phyloP scores from a whole-genome alignment of 2,329 filamentous ascomycete species.

The Coniella vitis region DNA sequence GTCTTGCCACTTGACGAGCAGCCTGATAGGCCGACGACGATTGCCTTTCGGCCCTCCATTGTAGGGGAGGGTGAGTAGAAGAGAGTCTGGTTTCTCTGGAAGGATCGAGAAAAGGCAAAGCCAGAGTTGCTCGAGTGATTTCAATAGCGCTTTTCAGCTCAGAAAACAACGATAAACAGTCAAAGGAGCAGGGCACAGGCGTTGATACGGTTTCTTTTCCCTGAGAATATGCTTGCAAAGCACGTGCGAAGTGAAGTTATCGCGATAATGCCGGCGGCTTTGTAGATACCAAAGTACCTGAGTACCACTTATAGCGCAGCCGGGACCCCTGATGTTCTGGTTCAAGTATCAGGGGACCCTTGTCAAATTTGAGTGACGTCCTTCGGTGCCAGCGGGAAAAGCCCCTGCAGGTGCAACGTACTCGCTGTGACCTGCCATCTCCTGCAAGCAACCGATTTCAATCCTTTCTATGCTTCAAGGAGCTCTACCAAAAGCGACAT shows the following conservation, averaged over 20 bases:
- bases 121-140: neutral
- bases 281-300: too few relatives aligned
- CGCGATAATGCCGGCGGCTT: too few relatives aligned
- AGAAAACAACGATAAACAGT: neutral
- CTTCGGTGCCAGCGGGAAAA: neutral
- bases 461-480: too few relatives aligned
- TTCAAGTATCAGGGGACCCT: neutral
- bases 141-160: too few relatives aligned
- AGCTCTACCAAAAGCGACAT: too few relatives aligned
- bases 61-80: neutral
- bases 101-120: neutral
- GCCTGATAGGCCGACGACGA: conserved; percentile 78
- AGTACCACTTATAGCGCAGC: too few relatives aligned
- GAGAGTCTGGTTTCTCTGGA: too few relatives aligned
- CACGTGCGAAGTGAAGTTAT: neutral
- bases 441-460: too few relatives aligned
- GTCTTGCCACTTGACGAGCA: conserved; percentile 94
- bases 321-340: neutral
- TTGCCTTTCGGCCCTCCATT: conserved; percentile 36
- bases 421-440: too few relatives aligned
- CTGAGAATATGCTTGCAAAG: neutral
- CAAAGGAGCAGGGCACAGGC: too few relatives aligned
- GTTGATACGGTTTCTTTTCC: too few relatives aligned
- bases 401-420: neutral
- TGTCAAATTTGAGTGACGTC: conserved; percentile 11